Evolutionary conservation across 1,284 basidiomycete species (phyloP), one percentile per base, ranked within the genome.

Genomic region (Austroboletus sp.): DNA sequence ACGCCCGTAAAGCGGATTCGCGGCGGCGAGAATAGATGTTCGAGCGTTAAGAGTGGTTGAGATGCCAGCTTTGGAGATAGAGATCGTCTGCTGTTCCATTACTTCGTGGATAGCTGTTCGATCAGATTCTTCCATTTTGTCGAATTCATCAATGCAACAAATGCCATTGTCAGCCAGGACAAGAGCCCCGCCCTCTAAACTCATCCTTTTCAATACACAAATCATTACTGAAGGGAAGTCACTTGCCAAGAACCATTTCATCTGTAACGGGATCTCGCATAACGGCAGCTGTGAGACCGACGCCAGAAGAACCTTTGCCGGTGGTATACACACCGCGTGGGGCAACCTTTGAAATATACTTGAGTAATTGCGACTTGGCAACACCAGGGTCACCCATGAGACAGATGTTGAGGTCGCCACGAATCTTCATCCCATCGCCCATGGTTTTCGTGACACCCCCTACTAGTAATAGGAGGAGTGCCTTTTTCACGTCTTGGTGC

Each of bases 71-170:
- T 99, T 99, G 36, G 93, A 94, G 56, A 99, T 99, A 3, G 92
- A 97, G 53, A 99, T 98, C 2, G 96, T 99, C 69, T 99, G 95
- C 64, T 99, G 95, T 67, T 99, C 95, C 96, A 99, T 99, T 46
- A 98, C 96, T 76, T 99, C 96, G 72, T 99, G 96, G 53, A 99
- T 98, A 11, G 96, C 92, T 0, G 96, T 98, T 51, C 96, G 79
- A 67, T 98, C 96, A 2, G 89, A 69, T 67, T 98, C 96, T 56
- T 98, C 96, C 96, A 99, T 99, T 70, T 99, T 98, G 73, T 99
- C 96, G 65, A 99, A 99, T 65, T 99, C 96, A 62, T 99, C 96
- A 56, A 99, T 98, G 67, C 95, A 98, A 70, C 94, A 97, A 61
- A 99, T 98, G 27, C 96, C 96, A 57, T 98, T 98, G 68, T 99